These are phyloP conservation scores for Comarum palustre DNA, from an alignment of 306 rosid genomes.

Conservation along the genomic window DNA sequence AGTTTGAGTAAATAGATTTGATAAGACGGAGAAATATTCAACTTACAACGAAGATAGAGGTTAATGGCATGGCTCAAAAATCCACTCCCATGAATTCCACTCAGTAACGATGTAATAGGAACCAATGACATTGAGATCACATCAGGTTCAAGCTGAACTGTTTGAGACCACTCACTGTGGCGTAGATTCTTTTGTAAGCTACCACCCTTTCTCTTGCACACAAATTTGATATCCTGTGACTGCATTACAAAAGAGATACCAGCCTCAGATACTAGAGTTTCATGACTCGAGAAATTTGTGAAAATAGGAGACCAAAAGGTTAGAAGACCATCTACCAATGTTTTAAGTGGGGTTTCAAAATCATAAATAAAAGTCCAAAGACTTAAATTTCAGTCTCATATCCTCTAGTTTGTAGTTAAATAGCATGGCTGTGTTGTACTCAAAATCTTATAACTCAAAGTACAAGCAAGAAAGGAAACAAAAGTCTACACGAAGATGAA, in stretches of 20 bases:
- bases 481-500: background rate
- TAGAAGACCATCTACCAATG: background rate
- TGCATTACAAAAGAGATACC: conserved; percentile 29
- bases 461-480: background rate
- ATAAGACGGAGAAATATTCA: conserved; percentile 15
- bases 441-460: background rate
- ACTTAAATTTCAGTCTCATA: background rate
- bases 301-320: background rate
- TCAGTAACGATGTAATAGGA: conserved; percentile 74
- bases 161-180: conserved; percentile 73
- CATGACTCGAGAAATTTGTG: background rate
- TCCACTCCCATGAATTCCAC: conserved; percentile 87
- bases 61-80: conserved; percentile 82
- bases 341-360: background rate
- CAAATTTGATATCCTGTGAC: conserved; percentile 68
- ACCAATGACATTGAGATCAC: conserved; percentile 80
- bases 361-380: background rate
- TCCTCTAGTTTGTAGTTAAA: background rate
- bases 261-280: background rate
- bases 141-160: conserved; percentile 65
- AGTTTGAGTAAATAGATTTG: background rate
- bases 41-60: conserved; percentile 88
- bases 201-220: conserved; percentile 82
- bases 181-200: conserved; percentile 39
- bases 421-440: background rate